Percentiles rank a stretch among this genome's conserved stretches.
phyloP scores from a whole-genome alignment of 2,329 filamentous ascomycete species.

The Cercospora sesami region DNA sequence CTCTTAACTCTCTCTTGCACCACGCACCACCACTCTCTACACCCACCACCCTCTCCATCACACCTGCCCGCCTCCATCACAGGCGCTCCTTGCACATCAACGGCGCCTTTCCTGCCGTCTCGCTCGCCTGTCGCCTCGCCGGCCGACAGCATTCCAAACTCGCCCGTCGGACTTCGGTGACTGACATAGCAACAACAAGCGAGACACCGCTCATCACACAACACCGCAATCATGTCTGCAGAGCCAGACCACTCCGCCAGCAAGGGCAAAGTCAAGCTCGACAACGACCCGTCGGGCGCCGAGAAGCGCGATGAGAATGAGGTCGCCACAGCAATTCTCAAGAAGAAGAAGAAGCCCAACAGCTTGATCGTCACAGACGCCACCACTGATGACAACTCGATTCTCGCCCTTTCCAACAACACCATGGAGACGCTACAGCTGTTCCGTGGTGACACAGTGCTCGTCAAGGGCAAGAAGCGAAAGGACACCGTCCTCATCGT shows the following conservation, averaged over 20 bases:
- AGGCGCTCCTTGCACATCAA: constrained; percentile 1
- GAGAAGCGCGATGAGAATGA: constrained; percentile 71
- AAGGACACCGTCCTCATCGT: constrained; percentile 99
- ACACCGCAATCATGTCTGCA: constrained; percentile 47
- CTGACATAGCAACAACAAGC: constrained; percentile 21
- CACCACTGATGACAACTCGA: constrained; percentile 98
- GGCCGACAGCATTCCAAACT: constrained; percentile 1
- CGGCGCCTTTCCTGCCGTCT: constrained; percentile 7
- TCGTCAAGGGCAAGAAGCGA: constrained; percentile 99
- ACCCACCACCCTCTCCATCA: constrained; percentile 5
- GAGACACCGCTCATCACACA: constrained; percentile 7
- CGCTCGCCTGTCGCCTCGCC: background rate
- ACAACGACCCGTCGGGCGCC: constrained; percentile 37
- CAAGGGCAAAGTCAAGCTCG: constrained; percentile 52
- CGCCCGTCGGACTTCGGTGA: constrained; percentile 12
- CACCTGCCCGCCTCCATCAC: background rate
- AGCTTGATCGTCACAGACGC: constrained; percentile 98
- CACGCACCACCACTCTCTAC: constrained; percentile 10
- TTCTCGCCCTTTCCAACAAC: constrained; percentile 96
- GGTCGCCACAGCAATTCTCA: constrained; percentile 91
- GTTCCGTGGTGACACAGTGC: constrained; percentile 96
- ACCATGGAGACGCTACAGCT: constrained; percentile 98
- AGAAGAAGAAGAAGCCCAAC: constrained; percentile 99
- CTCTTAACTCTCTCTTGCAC: background rate
- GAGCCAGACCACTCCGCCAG: constrained; percentile 48